Conservation (phyloP, 2,329 filamentous ascomycete species). For the Colletotrichum higginsianum region DNA sequence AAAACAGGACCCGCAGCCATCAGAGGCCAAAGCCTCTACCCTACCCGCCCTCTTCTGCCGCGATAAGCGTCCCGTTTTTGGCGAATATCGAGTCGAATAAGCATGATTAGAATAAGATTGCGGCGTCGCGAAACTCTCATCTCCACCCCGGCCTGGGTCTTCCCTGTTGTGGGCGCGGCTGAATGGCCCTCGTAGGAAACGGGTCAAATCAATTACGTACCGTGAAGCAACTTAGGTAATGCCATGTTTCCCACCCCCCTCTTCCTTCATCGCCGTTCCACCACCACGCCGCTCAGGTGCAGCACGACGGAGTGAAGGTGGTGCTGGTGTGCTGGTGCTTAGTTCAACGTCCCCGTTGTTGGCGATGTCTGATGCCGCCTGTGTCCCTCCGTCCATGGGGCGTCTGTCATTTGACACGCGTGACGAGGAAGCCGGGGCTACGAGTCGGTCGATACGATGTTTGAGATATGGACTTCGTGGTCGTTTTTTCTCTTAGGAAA, state of each 20-base stretch:
- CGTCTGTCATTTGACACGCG: neutral
- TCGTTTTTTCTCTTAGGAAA: no score
- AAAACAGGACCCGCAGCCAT: neutral
- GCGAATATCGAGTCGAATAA: slow-evolving; percentile 22
- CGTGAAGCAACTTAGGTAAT: slow-evolving; percentile 5
- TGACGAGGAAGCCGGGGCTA: neutral
- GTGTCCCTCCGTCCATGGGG: neutral
- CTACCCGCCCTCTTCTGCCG: slow-evolving; percentile 5
- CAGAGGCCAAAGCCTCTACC: neutral
- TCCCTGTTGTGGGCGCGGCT: slow-evolving; percentile 18
- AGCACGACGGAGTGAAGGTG: neutral
- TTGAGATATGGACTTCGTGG: no score
- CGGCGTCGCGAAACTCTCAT: slow-evolving; percentile 14
- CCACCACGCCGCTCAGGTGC: neutral
- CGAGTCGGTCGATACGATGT: neutral
- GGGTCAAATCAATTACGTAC: slow-evolving; percentile 26
- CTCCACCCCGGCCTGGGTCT: slow-evolving; percentile 12
- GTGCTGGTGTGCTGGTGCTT: neutral
- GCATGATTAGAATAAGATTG: slow-evolving; percentile 41
- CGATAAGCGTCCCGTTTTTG: slow-evolving; percentile 27
- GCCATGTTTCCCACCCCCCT: neutral
- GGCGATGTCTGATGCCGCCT: neutral
- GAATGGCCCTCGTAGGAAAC: slow-evolving; percentile 7
- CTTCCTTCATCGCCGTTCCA: neutral
- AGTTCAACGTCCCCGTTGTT: slow-evolving; percentile 10